Evolutionary conservation across 176 grass and related monocot genomes (phyloP), one percentile per base, ranked within the genome.

Genomic region (Triticum turgidum): DNA sequence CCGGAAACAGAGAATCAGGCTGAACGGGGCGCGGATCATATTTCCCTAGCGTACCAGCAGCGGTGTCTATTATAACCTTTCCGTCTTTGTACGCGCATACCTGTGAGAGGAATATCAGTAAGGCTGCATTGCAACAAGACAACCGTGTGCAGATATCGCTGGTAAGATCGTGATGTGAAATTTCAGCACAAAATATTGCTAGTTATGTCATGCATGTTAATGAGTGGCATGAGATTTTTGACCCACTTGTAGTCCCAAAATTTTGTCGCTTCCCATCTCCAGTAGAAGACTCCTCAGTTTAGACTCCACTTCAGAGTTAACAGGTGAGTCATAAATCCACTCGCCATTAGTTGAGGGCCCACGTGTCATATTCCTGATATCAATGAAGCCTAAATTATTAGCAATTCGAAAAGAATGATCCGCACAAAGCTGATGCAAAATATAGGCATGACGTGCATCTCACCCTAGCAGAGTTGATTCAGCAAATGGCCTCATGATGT

Each of bases 401-500:
- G 77, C 71, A 69, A 67, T 67, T 33, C 59, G 52, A 80, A 83
- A 80, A 65, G 6, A 72, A 74, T 68, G 63, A 22, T 66, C 77
- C 66, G 25, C 12, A 86, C 76, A 76, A 72, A 72, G 20, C 77
- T 87, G 33, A 56, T 59, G 52, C 15, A 87, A 32, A 66, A 39
- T 42, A 81, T 39, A 74, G 52, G 37, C 58, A 78, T 77, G 17
- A 61, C n/a, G 20, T 76, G 38, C 49, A 81, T 80, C 82, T 98
- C 79, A 98, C 97, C 94, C 88, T 80, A 86, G 84, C 73, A 98
- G 73, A 87, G 94, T 87, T 77, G 94, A 98, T 88, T 98, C 97
- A 62, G 97, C 94, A 93, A 98, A 98, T 78, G 97, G 97, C 73
- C 87, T 98, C 97, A 98, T 98, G 71, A 98, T 93, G 79, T 96